Conservation (phyloP, 139 green algal genomes). For the Picochlorum sp. region DNA sequence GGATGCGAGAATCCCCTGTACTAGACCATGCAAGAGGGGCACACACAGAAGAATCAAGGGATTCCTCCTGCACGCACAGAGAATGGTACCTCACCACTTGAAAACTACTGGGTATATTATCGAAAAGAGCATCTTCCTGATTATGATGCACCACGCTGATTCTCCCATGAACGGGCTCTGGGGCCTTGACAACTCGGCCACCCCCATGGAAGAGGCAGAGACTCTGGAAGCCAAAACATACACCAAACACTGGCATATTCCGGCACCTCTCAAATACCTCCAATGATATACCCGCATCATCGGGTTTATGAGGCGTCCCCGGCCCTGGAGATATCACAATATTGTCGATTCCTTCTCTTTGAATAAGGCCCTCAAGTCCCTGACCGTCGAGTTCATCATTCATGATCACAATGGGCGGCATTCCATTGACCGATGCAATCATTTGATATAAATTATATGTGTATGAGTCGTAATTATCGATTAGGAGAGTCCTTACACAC, state of each 20-base stretch:
- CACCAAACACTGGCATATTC: constrained; percentile 80
- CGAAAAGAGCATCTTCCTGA: constrained; percentile 65
- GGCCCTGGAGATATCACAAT: constrained; percentile 96
- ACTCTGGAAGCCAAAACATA: constrained; percentile 94
- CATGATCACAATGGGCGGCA: constrained; percentile 57
- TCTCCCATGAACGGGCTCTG: constrained; percentile 85
- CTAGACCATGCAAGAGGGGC: constrained; percentile 73
- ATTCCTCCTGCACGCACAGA: constrained; percentile 60
- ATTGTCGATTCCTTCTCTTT: constrained; percentile 42
- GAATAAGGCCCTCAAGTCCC: constrained; percentile 41
- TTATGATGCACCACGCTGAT: constrained; percentile 64
- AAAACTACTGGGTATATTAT: constrained; percentile 57
- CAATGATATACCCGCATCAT: constrained; percentile 78
- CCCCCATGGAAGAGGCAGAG: constrained; percentile 67
- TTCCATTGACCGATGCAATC: constrained; percentile 74
- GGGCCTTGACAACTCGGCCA: constrained; percentile 39
- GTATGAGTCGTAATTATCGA: constrained; percentile 99
- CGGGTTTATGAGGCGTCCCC: constrained; percentile 56
- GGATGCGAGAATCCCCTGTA: constrained; percentile 16
- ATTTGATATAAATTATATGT: constrained; percentile 97
- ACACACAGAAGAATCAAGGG: constrained; percentile 58
- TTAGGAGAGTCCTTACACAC: constrained; percentile 51
- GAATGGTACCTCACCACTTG: constrained; percentile 59
- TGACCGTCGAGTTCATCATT: constrained; percentile 69
- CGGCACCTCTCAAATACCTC: constrained; percentile 42